Conservation (phyloP, 2,329 filamentous ascomycete genomes). For the Aspergillus sp. region DNA sequence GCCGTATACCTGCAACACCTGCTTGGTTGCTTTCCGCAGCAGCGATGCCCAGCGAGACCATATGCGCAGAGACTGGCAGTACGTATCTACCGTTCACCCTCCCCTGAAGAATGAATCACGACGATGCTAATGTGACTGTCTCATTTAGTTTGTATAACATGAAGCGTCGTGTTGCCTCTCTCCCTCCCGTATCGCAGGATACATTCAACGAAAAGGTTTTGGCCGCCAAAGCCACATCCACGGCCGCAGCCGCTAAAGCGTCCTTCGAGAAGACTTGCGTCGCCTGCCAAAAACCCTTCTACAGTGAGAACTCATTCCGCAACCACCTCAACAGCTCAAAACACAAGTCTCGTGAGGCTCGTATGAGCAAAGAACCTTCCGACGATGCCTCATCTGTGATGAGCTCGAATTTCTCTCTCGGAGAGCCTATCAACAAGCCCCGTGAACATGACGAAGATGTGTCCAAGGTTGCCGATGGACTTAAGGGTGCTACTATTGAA, state of each 20-base stretch:
- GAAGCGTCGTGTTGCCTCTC: slow-evolving; percentile 81
- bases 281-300: slow-evolving; percentile 84
- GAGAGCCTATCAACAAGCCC: slow-evolving; percentile 57
- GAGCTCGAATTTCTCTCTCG: slow-evolving; percentile 85
- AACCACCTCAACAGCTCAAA: slow-evolving; percentile 90
- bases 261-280: slow-evolving; percentile 77
- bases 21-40: slow-evolving; percentile 90
- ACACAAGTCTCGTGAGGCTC: slow-evolving; percentile 63
- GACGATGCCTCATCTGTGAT: slow-evolving; percentile 75
- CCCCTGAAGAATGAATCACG: slow-evolving; percentile 1
- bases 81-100: slow-evolving; percentile 37
- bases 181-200: slow-evolving; percentile 85
- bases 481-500: slow-evolving; percentile 58
- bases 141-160: slow-evolving; percentile 75
- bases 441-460: slow-evolving; percentile 67
- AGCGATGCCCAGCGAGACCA: slow-evolving; percentile 88
- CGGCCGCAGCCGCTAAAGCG: slow-evolving; percentile 77
- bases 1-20: slow-evolving; percentile 97
- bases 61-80: slow-evolving; percentile 99
- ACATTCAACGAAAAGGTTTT: slow-evolving; percentile 93
- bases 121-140: slow-evolving; percentile 1
- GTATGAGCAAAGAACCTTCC: slow-evolving; percentile 37
- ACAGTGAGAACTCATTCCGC: slow-evolving; percentile 88
- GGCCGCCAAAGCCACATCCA: slow-evolving; percentile 76
- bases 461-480: slow-evolving; percentile 64